These are phyloP conservation scores for Avena atlantica DNA, from an alignment of 176 grass and related monocot genomes.

Conservation along the genomic window DNA sequence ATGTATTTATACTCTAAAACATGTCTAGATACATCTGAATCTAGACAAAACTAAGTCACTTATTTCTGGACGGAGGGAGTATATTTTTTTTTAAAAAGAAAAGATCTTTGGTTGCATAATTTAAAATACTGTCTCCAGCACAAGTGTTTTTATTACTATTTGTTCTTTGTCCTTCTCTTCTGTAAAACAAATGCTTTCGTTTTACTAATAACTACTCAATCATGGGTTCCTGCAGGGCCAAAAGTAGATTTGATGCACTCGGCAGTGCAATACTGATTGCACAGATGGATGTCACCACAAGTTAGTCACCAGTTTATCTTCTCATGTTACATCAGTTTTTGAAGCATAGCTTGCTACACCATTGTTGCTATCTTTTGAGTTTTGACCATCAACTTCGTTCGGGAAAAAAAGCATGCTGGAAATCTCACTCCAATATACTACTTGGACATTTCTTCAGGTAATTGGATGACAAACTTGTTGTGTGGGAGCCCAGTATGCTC, in stretches of 20 bases:
- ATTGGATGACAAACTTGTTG: slow-evolving; percentile 47
- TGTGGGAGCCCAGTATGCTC: slow-evolving; percentile 55
- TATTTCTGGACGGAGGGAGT: too few species aligned
- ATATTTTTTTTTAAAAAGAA: too few species aligned
- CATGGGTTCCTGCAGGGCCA: slow-evolving; percentile 4
- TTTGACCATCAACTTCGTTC: background rate
- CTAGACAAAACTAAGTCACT: too few species aligned
- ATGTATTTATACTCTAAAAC: too few species aligned
- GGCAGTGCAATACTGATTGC: too few species aligned
- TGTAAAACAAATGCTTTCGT: background rate
- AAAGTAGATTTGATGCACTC: background rate
- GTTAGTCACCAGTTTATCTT: slow-evolving; percentile 31
- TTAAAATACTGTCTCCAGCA: too few species aligned
- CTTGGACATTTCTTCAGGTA: slow-evolving; percentile 44
- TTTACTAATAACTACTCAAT: too few species aligned
- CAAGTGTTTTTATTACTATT: too few species aligned
- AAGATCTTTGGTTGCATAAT: too few species aligned
- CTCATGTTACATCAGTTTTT: slow-evolving; percentile 2
- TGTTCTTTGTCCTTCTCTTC: background rate
- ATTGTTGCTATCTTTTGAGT: background rate
- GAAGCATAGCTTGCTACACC: background rate
- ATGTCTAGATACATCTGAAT: too few species aligned
- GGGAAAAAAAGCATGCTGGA: background rate
- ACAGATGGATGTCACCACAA: slow-evolving; percentile 45
- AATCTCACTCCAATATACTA: background rate